A percentile compares a stretch with the other conserved stretches of the same genome.
Conservation (phyloP, 2,329 filamentous ascomycete species). For the Verticillium longisporum region DNA sequence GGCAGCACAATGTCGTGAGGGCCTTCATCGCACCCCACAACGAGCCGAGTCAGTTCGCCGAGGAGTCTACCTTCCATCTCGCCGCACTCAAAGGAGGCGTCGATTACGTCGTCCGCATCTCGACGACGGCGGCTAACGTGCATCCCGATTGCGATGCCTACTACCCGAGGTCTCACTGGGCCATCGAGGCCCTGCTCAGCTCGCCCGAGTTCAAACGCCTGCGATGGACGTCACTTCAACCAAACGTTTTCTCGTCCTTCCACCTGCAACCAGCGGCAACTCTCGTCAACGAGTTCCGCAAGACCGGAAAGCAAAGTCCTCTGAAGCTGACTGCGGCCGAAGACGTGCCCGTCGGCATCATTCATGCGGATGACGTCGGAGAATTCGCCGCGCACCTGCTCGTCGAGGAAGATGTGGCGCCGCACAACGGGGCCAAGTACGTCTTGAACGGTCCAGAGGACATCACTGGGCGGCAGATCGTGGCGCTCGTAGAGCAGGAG, state of each 20-base stretch:
- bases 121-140: slow-evolving; percentile 27
- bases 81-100: slow-evolving; percentile 26
- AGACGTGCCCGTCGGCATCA: slow-evolving; percentile 21
- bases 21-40: slow-evolving; percentile 32
- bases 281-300: slow-evolving; percentile 24
- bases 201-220: slow-evolving; percentile 25
- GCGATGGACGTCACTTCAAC: slow-evolving; percentile 31
- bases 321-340: slow-evolving; percentile 19
- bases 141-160: slow-evolving; percentile 23
- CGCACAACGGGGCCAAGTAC: slow-evolving; percentile 25
- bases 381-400: slow-evolving; percentile 26
- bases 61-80: slow-evolving; percentile 29
- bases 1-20: slow-evolving; percentile 22
- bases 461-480: slow-evolving; percentile 25
- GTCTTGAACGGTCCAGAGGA: slow-evolving; percentile 31
- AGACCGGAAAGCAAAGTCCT: slow-evolving; percentile 20
- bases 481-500: slow-evolving; percentile 25
- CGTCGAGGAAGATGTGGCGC: slow-evolving; percentile 15
- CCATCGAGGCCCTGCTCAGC: slow-evolving; percentile 27
- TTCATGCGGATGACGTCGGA: slow-evolving; percentile 26
- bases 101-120: slow-evolving; percentile 34
- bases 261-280: slow-evolving; percentile 16
- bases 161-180: slow-evolving; percentile 31
- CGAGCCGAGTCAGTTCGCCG: slow-evolving; percentile 27
- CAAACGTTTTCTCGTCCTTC: slow-evolving; percentile 17